Evolutionary conservation across 2,329 filamentous ascomycete genomes (phyloP).

Genomic region (Paraconiothyrium brasiliense): DNA sequence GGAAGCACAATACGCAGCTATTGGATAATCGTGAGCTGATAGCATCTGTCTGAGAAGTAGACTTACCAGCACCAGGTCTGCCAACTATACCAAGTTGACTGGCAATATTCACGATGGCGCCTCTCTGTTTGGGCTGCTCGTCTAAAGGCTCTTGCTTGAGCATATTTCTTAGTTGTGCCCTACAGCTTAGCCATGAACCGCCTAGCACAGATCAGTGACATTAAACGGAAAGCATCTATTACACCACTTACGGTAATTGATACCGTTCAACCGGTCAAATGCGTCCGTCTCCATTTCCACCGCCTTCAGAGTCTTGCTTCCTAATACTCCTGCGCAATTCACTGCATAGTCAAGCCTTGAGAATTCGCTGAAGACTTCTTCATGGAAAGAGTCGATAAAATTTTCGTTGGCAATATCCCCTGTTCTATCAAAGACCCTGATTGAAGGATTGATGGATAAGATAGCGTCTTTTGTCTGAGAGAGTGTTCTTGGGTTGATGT

Average conservation of each 20-base stretch:
- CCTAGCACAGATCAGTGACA: neutral
- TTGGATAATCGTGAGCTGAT: neutral
- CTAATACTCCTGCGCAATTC: constrained; percentile 65
- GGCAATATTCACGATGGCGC: constrained; percentile 65
- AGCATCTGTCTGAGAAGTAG: neutral
- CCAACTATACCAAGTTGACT: constrained; percentile 60
- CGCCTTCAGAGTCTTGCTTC: constrained; percentile 50
- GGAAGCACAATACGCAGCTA: constrained; percentile 66
- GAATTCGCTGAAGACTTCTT: constrained; percentile 48
- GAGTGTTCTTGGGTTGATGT: constrained; percentile 56
- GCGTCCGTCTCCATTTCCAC: constrained; percentile 59
- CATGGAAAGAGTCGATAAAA: constrained; percentile 56
- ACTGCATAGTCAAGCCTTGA: constrained; percentile 65
- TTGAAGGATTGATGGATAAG: constrained; percentile 27
- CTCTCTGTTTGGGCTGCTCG: constrained; percentile 44
- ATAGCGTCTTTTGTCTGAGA: constrained; percentile 45
- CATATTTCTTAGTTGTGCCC: constrained; percentile 62
- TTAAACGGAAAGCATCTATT: neutral
- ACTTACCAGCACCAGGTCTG: constrained; percentile 35
- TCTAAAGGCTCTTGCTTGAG: constrained; percentile 60
- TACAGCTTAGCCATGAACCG: constrained; percentile 66
- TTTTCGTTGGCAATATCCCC: constrained; percentile 61
- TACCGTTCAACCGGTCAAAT: constrained; percentile 64
- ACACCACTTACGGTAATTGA: constrained; percentile 58
- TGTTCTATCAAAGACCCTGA: constrained; percentile 49